Evolutionary conservation across 257 asterid species (phyloP).

Genomic region (Coffea canephora): DNA sequence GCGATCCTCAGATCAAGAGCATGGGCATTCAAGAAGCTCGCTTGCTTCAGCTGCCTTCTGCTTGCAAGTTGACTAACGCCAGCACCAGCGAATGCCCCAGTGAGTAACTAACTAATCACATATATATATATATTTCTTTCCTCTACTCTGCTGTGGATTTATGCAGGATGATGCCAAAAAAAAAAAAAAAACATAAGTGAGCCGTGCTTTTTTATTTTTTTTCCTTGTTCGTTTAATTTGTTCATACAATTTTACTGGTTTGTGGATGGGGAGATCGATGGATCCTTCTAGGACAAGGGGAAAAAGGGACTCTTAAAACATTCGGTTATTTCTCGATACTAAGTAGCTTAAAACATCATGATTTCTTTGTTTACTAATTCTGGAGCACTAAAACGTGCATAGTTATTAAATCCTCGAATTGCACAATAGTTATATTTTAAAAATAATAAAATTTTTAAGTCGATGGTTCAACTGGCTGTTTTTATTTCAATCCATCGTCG

Average conservation of each 20-base stretch:
- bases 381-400: too few relatives aligned
- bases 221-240: background rate
- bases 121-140: background rate
- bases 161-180: too few relatives aligned
- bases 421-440: too few relatives aligned
- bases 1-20: conserved; percentile 51
- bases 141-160: too few relatives aligned
- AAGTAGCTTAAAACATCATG: background rate
- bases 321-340: background rate
- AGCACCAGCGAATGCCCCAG: conserved; percentile 71
- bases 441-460: too few relatives aligned
- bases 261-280: background rate
- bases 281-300: background rate
- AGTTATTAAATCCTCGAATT: too few relatives aligned
- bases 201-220: too few relatives aligned
- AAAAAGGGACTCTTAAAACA: background rate
- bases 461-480: too few relatives aligned
- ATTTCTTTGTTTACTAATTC: background rate
- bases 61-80: conserved; percentile 60
- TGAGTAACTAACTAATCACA: conserved; percentile 22
- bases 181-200: too few relatives aligned
- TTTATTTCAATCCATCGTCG: too few relatives aligned
- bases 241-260: background rate
- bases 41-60: conserved; percentile 75
- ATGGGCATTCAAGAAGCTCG: conserved; percentile 74